A percentile compares a stretch with the other conserved stretches of the same genome.
These are phyloP conservation scores for Globisporangium takayamanum DNA, from an alignment of 352 stramenopile species.

Conservation along the genomic window DNA sequence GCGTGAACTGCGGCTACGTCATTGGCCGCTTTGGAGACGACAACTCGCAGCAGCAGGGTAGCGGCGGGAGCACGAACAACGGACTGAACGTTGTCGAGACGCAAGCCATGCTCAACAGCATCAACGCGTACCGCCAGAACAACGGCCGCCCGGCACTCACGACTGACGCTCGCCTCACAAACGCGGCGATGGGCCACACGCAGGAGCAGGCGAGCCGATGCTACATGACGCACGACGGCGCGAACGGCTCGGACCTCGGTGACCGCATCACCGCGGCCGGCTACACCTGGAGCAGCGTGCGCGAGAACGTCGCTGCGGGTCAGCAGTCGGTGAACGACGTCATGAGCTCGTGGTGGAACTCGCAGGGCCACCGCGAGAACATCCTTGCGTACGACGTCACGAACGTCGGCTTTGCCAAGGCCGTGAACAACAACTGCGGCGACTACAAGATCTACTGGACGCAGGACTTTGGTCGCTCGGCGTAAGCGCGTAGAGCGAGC, in stretches of 20 bases:
- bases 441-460: constrained; percentile 18
- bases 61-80: constrained; percentile 16
- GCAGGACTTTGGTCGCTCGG: constrained; percentile 14
- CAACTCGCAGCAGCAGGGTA: constrained; percentile 6
- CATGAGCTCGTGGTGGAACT: constrained; percentile 54
- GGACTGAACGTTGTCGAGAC: constrained; percentile 27
- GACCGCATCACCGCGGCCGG: constrained; percentile 29
- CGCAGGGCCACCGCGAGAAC: constrained; percentile 36
- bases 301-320: constrained; percentile 51
- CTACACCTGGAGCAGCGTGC: constrained; percentile 32
- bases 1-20: constrained; percentile 34
- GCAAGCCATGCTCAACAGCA: constrained; percentile 33
- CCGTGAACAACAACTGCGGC: constrained; percentile 11
- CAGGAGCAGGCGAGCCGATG: constrained; percentile 35
- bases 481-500: constrained; percentile 1
- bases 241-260: constrained; percentile 28
- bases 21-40: constrained; percentile 25
- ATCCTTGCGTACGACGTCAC: constrained; percentile 20
- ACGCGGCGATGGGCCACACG: constrained; percentile 34
- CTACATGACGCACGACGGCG: constrained; percentile 38
- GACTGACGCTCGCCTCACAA: constrained; percentile 28
- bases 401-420: constrained; percentile 14
- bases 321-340: constrained; percentile 28
- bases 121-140: constrained; percentile 45
- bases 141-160: constrained; percentile 29